Base-by-base conservation (phyloP, 257 asterid genomes). In the Rhazya stricta region DNA sequence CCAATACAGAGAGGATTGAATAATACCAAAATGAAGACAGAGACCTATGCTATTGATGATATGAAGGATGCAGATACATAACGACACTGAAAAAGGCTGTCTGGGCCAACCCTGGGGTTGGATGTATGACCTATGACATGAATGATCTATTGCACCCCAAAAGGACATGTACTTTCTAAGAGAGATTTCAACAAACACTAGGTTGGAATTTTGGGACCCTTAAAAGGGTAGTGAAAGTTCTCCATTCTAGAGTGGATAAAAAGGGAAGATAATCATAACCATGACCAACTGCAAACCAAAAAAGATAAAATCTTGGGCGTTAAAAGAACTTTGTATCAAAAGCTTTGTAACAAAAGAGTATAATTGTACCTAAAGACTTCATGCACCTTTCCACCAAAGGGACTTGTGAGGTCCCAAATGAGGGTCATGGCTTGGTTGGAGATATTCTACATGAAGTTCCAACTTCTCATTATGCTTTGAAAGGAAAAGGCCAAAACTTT, bases 31-130 rank as follows among this genome's bases (percentile, higher is more conserved):
- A 57, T 45, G 32, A 57, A 37, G 79, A 68, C 50, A 27, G 70
- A 6, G 79, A 76, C 75, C 32, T 57, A 54, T 57, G 80, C 65
- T 43, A 69, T 68, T 76, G 53, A 57, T 76, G 70, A 56, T 39
- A 68, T 9, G 42, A 48, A 37, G 30, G 57, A 39, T 57, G 67
- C 50, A 50, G 18, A 74, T 79, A 84, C 86, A 70, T 69, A 81
- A 84, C 72, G 90, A 86, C 85, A 83, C 67, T 67, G 48, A 72
- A 78, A 80, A 77, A 75, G 84, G 73, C 82, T 77, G 82, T 79
- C 77, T 60, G 69, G 79, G 67, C 69, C 79, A 78, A 76, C 77
- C 67, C 78, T 73, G 71, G 75, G 62, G 30, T 58, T 73, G 75
- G 74, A 79, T 68, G 62, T 32, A 69, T 16, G 83, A 79, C 41